These are phyloP conservation scores for Cryphonectria japonica DNA, from an alignment of 2,329 filamentous ascomycete species.

Conservation along the genomic window DNA sequence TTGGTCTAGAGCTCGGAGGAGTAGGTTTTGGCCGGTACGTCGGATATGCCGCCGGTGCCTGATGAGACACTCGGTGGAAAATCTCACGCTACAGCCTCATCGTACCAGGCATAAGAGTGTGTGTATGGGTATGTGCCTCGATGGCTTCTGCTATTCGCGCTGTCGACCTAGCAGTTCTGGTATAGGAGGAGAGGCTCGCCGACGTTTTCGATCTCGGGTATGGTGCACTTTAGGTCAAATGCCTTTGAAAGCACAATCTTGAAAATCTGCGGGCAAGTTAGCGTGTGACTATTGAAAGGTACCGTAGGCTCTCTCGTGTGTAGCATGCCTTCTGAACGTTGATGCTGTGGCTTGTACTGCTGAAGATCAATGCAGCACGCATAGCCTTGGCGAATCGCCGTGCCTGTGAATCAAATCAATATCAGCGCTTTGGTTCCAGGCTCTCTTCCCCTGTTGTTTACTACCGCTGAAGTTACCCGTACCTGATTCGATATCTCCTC, in stretches of 20 bases:
- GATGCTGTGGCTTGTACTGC: slow-evolving; percentile 98
- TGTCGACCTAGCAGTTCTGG: slow-evolving; percentile 58
- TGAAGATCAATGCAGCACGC: slow-evolving; percentile 97
- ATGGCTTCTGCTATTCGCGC: not conserved
- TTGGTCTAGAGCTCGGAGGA: not conserved
- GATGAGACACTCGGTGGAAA: not conserved
- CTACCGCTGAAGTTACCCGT: slow-evolving; percentile 34
- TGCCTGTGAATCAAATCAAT: slow-evolving; percentile 58
- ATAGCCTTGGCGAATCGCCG: slow-evolving; percentile 97
- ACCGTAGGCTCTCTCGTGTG: not conserved
- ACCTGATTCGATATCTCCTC: slow-evolving; percentile 98
- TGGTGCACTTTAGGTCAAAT: slow-evolving; percentile 98
- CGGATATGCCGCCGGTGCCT: not conserved
- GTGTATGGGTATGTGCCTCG: not conserved
- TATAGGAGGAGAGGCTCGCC: slow-evolving; percentile 95
- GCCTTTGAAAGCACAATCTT: slow-evolving; percentile 99
- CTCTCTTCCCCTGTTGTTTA: not conserved
- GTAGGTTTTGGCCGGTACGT: not conserved
- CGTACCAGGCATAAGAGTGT: not conserved
- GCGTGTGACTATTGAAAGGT: not conserved
- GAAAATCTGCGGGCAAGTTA: slow-evolving; percentile 73
- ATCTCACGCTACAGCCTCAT: not conserved
- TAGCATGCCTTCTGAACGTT: slow-evolving; percentile 88
- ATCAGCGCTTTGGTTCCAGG: slow-evolving; percentile 30
- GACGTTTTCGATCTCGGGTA: slow-evolving; percentile 97